phyloP scores from a whole-genome alignment of 805 yeast species.

The Yamadazyma tumulicola region DNA sequence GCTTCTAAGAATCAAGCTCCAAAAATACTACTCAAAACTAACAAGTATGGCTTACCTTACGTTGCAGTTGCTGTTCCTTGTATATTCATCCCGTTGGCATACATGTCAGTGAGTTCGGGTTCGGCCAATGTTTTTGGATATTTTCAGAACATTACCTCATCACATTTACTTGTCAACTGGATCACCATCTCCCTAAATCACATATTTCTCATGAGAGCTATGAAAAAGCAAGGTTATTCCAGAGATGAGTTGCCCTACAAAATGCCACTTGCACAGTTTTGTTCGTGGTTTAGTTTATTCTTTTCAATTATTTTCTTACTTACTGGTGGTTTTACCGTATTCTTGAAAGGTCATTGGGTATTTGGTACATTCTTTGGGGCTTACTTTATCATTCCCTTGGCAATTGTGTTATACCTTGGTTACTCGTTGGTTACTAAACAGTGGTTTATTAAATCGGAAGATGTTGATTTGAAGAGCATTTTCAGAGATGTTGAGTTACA shows the following conservation, averaged over 20 bases:
- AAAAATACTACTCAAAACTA: slow-evolving; percentile 26
- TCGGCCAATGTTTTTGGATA: slow-evolving; percentile 66
- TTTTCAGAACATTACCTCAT: slow-evolving; percentile 68
- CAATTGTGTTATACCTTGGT: slow-evolving; percentile 51
- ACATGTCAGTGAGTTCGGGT: slow-evolving; percentile 42
- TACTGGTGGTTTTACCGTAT: slow-evolving; percentile 70
- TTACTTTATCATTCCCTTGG: slow-evolving; percentile 61
- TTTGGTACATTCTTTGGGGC: slow-evolving; percentile 65
- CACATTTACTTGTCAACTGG: slow-evolving; percentile 62
- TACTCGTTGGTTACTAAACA: slow-evolving; percentile 44
- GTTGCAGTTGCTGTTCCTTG: slow-evolving; percentile 22
- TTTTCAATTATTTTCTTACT: slow-evolving; percentile 38
- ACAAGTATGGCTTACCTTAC: slow-evolving; percentile 31
- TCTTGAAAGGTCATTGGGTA: slow-evolving; percentile 50
- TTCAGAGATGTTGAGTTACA: slow-evolving; percentile 23
- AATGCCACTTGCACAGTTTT: slow-evolving; percentile 25
- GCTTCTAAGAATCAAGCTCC: slow-evolving; percentile 40
- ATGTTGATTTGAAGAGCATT: slow-evolving; percentile 23
- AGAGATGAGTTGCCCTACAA: slow-evolving; percentile 21
- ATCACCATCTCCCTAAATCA: slow-evolving; percentile 55
- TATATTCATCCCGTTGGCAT: slow-evolving; percentile 29
- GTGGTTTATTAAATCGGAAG: slow-evolving; percentile 30
- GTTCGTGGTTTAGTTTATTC: slow-evolving; percentile 29
- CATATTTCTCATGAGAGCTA: slow-evolving; percentile 49
- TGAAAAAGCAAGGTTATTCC: slow-evolving; percentile 15